These are phyloP conservation scores for Hevea brasiliensis DNA, from an alignment of 345 rosid genomes.

Conservation along the genomic window DNA sequence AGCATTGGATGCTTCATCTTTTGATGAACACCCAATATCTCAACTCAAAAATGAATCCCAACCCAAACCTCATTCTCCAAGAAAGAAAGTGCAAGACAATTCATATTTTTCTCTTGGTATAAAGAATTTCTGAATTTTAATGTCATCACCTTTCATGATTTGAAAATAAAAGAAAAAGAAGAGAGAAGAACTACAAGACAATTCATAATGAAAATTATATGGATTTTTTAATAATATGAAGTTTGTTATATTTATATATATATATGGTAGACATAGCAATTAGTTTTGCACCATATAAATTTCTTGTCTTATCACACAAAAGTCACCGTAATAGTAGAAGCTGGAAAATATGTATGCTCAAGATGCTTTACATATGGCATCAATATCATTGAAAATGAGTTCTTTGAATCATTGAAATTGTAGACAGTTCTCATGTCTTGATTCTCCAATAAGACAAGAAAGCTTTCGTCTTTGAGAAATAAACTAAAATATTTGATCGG, in stretches of 20 bases:
- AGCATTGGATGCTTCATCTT: constrained; percentile 36
- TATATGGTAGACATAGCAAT: too few species aligned
- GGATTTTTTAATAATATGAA: too few species aligned
- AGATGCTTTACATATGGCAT: neutral
- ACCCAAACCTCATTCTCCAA: constrained; percentile 6
- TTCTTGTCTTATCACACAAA: neutral
- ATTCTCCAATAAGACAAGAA: constrained; percentile 33
- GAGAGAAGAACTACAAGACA: too few species aligned
- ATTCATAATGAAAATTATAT: too few species aligned
- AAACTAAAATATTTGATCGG: constrained; percentile 10
- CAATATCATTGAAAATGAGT: constrained; percentile 1
- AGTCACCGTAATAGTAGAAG: neutral
- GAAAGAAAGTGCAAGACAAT: constrained; percentile 16
- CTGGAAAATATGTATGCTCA: neutral
- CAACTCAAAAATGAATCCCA: neutral
- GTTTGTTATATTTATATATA: too few species aligned
- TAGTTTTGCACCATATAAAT: too few species aligned
- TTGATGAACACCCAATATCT: neutral
- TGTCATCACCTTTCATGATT: too few species aligned
- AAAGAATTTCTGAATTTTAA: too few species aligned
- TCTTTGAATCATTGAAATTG: neutral
- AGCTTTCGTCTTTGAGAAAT: neutral
- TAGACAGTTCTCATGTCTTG: neutral
- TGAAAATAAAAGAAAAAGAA: too few species aligned
- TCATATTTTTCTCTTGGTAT: too few species aligned